These are phyloP conservation scores for Rhizopogon vinicolor DNA, from an alignment of 768 basidiomycete genomes.

Conservation along the genomic window DNA sequence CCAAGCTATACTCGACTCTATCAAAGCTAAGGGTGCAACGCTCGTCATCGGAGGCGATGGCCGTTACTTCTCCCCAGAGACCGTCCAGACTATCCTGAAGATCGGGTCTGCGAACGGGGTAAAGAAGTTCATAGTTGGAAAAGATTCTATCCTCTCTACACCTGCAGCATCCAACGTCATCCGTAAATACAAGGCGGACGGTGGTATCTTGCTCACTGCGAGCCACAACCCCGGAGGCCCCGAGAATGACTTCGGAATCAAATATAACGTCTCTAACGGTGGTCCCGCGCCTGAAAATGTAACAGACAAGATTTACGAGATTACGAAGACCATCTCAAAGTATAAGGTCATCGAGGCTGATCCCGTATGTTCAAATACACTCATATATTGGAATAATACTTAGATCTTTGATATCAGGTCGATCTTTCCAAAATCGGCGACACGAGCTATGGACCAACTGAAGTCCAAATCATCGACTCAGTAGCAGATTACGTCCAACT, in stretches of 20 bases:
- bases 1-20: constrained; percentile 90
- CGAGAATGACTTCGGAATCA: constrained; percentile 98
- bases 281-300: constrained; percentile 96
- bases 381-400: background rate
- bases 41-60: constrained; percentile 98
- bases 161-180: constrained; percentile 97
- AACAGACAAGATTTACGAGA: constrained; percentile 93
- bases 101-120: constrained; percentile 96
- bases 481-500: constrained; percentile 84
- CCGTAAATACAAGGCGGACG: constrained; percentile 92
- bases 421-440: constrained; percentile 83
- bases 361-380: constrained; percentile 47
- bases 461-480: constrained; percentile 91
- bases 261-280: constrained; percentile 97
- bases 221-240: constrained; percentile 98
- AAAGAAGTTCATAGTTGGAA: constrained; percentile 85
- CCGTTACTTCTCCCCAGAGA: constrained; percentile 83
- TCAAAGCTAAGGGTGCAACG: constrained; percentile 73
- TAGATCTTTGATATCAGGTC: constrained; percentile 39
- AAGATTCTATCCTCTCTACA: constrained; percentile 90
- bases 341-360: constrained; percentile 84
- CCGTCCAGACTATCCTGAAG: constrained; percentile 87
- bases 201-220: constrained; percentile 95
- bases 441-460: constrained; percentile 72
- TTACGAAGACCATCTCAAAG: constrained; percentile 77